Conservation (phyloP, 345 rosid species). For the Acer yangbiense region DNA sequence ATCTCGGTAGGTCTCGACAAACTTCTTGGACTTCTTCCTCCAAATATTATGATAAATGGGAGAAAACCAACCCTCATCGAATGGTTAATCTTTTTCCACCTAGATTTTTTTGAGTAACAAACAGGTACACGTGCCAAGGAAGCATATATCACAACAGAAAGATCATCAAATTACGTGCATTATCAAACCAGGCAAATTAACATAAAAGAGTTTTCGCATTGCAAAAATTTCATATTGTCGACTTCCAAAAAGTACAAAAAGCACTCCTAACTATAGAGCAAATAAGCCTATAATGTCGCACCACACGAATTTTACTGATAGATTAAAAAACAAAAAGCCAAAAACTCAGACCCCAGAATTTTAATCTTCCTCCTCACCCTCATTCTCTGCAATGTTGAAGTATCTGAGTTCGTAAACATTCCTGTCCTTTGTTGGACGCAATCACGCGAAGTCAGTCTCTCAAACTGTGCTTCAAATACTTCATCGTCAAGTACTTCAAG, state of each 20-base stretch:
- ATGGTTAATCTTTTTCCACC: too few relatives aligned
- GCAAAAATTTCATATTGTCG: too few relatives aligned
- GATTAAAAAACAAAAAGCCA: neutral
- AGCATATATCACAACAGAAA: too few relatives aligned
- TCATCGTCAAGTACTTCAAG: constrained; percentile 87
- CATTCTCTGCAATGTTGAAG: constrained; percentile 96
- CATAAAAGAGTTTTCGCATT: neutral
- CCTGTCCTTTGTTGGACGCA: constrained; percentile 85
- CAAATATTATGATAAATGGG: neutral
- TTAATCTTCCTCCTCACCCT: constrained; percentile 87
- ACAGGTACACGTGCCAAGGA: neutral
- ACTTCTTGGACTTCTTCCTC: neutral
- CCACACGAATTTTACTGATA: neutral
- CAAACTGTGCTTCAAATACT: constrained; percentile 87
- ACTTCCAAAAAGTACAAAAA: too few relatives aligned
- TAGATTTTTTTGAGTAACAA: too few relatives aligned
- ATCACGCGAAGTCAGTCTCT: constrained; percentile 94
- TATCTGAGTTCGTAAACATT: constrained; percentile 82
- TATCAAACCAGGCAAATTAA: too few relatives aligned
- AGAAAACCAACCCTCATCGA: too few relatives aligned
- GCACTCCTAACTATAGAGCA: too few relatives aligned
- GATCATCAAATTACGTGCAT: too few relatives aligned
- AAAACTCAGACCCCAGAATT: constrained; percentile 1
- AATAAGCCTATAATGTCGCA: neutral
- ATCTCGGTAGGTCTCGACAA: too few relatives aligned